Base-by-base conservation (phyloP, 441 rosid genomes). In the Pelargonium australe region DNA sequence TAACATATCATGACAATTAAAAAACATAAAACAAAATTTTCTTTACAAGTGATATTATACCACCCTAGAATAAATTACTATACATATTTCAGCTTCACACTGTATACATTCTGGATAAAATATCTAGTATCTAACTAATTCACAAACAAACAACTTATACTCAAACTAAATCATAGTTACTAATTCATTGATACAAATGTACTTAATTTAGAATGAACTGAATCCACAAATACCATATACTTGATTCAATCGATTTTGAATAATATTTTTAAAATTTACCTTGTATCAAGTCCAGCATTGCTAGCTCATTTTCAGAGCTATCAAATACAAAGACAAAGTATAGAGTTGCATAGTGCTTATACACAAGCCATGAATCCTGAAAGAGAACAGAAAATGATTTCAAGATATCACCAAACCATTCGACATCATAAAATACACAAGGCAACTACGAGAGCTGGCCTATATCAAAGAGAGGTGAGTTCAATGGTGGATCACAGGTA, bases 241-340 rank as follows among this genome's bases (percentile, higher is more conserved):
- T 19, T 2, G 3, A 55, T 55, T 17, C 62, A 55, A 55, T 17
- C 11, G 9, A 55, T 55, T 16, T 16, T 55, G 64, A 55, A 53
- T 11, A 55, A 53, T 11, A 63, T 10, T 45, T 58, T 12, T 11
- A 31, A 71, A 72, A 64, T 70, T 14, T 72, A 91, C 96, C 96
- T 88, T 91, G 97, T 68, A 88, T 91, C 67, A 91, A 88, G 75
- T 94, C 98, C 61, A 95, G 98, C 90, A 90, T 86, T 6, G 98
- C 99, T 64, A 92, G 96, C 81, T 92, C 96, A 80, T 92, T 95
- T 80, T 95, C 99, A 11, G 87, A 85, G 55, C 88, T 76, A 85
- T 92, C 97, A 76, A 92, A 95, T 9, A 90, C 81, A 31, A 89
- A 81, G 17, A 90, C 91, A 65, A 95, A 87, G 78, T 95, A 95